These are phyloP conservation scores for Parathielavia hyrcaniae DNA, from an alignment of 495 filamentous ascomycete species.

Conservation along the genomic window DNA sequence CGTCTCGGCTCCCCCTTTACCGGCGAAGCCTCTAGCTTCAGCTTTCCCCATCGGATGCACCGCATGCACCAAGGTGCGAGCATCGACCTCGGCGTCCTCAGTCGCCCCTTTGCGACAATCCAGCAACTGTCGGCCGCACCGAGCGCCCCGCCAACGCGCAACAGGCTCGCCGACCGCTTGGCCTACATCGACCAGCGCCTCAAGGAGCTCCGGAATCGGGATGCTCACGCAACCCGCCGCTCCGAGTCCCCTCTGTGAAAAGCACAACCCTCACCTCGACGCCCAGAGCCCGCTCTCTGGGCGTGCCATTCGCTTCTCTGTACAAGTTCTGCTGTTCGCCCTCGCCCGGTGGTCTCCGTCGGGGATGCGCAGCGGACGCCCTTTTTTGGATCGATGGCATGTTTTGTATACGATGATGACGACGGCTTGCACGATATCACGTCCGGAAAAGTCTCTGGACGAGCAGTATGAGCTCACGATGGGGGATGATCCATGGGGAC, in stretches of 20 bases:
- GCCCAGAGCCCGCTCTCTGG: background rate
- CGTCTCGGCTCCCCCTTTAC: conserved; percentile 50
- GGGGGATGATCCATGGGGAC: conserved; percentile 10
- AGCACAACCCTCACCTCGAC: background rate
- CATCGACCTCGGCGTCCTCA: conserved; percentile 40
- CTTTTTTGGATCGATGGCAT: background rate
- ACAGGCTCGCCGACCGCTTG: conserved; percentile 41
- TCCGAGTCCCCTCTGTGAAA: conserved; percentile 39
- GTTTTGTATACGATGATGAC: background rate
- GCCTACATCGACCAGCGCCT: conserved; percentile 49
- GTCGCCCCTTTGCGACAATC: conserved; percentile 43
- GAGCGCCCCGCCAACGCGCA: conserved; percentile 29
- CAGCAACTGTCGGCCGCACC: conserved; percentile 32
- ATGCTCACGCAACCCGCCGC: conserved; percentile 29
- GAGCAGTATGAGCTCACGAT: conserved; percentile 5
- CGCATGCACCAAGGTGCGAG: conserved; percentile 34
- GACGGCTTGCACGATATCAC: background rate
- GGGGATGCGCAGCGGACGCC: background rate
- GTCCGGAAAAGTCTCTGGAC: background rate
- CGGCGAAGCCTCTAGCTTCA: conserved; percentile 39
- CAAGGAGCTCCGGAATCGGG: conserved; percentile 43
- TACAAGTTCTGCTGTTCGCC: conserved; percentile 8
- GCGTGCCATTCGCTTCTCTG: conserved; percentile 7
- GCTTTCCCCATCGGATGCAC: conserved; percentile 45
- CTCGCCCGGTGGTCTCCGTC: no score